phyloP scores from a whole-genome alignment of 257 asterid genomes.

The Perilla frutescens region DNA sequence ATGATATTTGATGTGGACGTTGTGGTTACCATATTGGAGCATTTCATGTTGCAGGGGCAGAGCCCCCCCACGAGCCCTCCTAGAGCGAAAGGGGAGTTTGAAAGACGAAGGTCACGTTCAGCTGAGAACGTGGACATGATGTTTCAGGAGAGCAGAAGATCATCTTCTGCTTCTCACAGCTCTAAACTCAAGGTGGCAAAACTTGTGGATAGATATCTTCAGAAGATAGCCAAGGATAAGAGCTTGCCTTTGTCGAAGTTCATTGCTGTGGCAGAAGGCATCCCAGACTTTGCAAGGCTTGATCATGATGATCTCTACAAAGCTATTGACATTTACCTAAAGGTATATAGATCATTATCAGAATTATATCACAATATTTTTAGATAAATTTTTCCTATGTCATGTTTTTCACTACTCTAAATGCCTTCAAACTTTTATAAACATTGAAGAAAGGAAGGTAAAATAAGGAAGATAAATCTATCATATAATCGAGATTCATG shows the following conservation, averaged over 20 bases:
- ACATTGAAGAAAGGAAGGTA: too few species aligned
- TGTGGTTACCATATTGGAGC: constrained; percentile 65
- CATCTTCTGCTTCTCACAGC: constrained; percentile 84
- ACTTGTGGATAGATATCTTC: constrained; percentile 77
- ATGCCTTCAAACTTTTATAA: too few species aligned
- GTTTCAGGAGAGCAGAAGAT: constrained; percentile 77
- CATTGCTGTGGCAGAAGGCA: constrained; percentile 64
- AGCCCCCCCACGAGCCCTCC: constrained; percentile 85
- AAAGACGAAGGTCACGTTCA: constrained; percentile 72
- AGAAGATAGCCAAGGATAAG: constrained; percentile 64
- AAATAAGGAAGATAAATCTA: too few species aligned
- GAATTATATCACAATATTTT: too few species aligned
- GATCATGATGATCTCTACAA: constrained; percentile 91
- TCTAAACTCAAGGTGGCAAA: constrained; percentile 81
- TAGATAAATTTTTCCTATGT: background rate
- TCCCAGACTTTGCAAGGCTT: constrained; percentile 77
- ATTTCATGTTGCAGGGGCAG: constrained; percentile 74
- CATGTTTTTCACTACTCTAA: too few species aligned
- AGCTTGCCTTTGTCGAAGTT: constrained; percentile 65
- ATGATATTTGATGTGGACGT: constrained; percentile 65
- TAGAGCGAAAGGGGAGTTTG: constrained; percentile 47
- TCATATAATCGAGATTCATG: too few species aligned
- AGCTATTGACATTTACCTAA: constrained; percentile 82
- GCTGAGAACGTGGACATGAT: constrained; percentile 68
- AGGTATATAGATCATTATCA: constrained; percentile 49